Conservation (phyloP, 139 green algal species). For the Bryopsis sp. region DNA sequence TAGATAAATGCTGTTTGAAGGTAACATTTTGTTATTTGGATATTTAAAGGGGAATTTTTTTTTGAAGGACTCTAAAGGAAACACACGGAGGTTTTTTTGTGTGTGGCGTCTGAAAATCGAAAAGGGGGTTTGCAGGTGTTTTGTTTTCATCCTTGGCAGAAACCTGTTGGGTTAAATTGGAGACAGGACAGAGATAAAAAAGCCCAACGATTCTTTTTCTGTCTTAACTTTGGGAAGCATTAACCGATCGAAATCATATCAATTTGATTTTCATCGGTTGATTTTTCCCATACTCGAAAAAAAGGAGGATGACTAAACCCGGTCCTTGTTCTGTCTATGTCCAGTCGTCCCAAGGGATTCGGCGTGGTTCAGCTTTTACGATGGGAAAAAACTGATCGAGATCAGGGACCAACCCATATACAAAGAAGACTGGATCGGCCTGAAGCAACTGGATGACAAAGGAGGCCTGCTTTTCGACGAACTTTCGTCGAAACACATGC, state of each 20-base stretch:
- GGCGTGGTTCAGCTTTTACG: constrained; percentile 65
- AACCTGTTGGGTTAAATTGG: constrained; percentile 22
- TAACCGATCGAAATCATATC: neutral
- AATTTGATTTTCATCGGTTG: neutral
- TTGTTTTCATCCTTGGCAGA: too few species aligned
- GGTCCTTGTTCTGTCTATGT: neutral
- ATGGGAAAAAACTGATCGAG: constrained; percentile 45
- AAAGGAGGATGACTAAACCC: neutral
- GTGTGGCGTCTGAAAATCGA: too few species aligned
- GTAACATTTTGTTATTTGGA: too few species aligned
- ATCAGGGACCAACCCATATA: constrained; percentile 37
- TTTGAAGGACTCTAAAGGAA: too few species aligned
- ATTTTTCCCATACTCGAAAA: neutral
- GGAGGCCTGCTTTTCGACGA: constrained; percentile 41
- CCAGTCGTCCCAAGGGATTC: constrained; percentile 65
- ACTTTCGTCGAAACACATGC: constrained; percentile 52
- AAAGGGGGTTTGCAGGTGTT: too few species aligned
- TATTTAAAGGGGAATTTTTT: too few species aligned
- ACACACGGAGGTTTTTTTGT: too few species aligned
- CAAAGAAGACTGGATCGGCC: constrained; percentile 61
- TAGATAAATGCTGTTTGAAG: too few species aligned
- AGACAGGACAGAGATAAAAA: neutral
- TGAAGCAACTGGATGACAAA: constrained; percentile 51
- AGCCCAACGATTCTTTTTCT: neutral
- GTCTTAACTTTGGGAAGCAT: neutral